Percentiles rank a stretch among this genome's conserved stretches.
Conservation (phyloP, 495 filamentous ascomycete species). For the Geoglossum glabrum region DNA sequence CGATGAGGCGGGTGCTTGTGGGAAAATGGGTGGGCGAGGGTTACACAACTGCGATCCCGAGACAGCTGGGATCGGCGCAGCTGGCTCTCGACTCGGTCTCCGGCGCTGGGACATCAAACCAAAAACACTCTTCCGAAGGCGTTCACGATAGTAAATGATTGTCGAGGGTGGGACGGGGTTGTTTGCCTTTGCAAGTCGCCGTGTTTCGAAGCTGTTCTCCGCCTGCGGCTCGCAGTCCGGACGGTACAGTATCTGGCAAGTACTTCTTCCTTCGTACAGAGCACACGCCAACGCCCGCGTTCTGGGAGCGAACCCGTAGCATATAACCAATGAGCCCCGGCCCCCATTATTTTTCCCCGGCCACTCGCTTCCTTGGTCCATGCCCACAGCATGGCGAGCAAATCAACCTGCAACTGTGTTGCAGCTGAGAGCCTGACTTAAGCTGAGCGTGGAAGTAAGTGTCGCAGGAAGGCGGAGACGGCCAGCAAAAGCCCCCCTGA, state of each 20-base stretch:
- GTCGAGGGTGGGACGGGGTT: no score
- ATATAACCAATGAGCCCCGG: background rate
- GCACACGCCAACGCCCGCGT: no score
- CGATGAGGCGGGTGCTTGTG: background rate
- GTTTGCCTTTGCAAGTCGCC: no score
- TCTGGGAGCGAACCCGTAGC: background rate
- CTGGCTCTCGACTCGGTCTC: no score
- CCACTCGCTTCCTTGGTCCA: conserved; percentile 1
- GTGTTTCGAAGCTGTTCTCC: no score
- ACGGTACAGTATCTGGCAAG: no score
- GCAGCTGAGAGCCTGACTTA: background rate
- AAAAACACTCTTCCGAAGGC: no score
- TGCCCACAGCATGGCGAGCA: background rate
- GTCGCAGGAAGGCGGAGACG: conserved; percentile 1
- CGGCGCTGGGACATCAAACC: no score
- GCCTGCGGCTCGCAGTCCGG: no score
- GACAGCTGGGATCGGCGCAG: background rate
- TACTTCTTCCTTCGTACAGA: no score
- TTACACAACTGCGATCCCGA: background rate
- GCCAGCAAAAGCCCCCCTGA: background rate
- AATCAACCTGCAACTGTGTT: conserved; percentile 1
- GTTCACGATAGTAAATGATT: no score
- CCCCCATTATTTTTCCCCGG: background rate
- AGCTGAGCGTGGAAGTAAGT: background rate
- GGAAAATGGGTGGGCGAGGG: no score